Evolutionary conservation across 306 rosid species (phyloP).

Genomic region (Amphicarpaea edgeworthii): DNA sequence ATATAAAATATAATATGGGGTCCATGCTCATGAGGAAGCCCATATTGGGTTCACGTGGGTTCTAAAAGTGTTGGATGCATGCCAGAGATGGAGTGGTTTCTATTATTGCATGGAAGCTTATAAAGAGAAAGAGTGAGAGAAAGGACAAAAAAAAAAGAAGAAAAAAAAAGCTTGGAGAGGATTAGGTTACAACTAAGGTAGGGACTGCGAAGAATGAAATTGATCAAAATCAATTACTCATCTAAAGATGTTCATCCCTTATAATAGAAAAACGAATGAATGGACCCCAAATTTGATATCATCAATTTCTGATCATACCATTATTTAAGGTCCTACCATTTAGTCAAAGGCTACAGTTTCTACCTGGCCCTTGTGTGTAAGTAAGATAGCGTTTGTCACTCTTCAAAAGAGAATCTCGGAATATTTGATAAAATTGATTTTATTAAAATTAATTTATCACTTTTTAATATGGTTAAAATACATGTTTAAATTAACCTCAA

Average conservation of each 20-base stretch:
- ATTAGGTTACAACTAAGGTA: not conserved
- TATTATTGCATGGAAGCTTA: conserved; percentile 1
- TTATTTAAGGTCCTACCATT: not conserved
- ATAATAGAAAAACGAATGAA: not conserved
- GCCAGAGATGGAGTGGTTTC: not conserved
- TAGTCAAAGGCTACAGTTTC: not conserved
- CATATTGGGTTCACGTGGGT: conserved; percentile 3
- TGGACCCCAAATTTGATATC: not conserved
- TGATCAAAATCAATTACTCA: not conserved
- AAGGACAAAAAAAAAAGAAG: not conserved
- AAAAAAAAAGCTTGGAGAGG: not conserved
- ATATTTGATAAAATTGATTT: no score
- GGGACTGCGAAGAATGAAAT: not conserved
- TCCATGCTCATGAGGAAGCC: not conserved
- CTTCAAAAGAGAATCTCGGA: no score
- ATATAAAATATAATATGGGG: no score
- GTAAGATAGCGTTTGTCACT: no score
- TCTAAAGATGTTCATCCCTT: not conserved
- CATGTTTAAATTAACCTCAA: no score
- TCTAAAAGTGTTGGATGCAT: not conserved
- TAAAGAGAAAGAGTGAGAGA: not conserved
- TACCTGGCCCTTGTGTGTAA: no score
- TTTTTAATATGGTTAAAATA: no score
- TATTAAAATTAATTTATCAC: no score
- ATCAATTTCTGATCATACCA: not conserved